A percentile compares a stretch with the other conserved stretches of the same genome.
Evolutionary conservation across 2,329 filamentous ascomycete species (phyloP).

Genomic region (Knufia fluminis): DNA sequence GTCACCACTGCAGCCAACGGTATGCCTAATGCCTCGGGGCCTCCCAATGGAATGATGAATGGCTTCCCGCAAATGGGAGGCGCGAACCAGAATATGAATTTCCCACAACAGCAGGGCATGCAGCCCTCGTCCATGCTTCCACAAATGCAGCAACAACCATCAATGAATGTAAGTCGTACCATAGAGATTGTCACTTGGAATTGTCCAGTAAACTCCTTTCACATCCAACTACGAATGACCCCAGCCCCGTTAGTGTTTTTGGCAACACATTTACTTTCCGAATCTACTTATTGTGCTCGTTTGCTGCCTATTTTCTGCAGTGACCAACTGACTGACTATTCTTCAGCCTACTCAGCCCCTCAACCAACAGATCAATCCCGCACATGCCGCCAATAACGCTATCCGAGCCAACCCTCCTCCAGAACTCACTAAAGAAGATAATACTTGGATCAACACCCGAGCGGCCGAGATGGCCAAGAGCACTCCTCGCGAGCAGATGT

Average conservation of each 20-base stretch:
- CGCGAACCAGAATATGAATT: slow-evolving; percentile 32
- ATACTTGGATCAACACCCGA: slow-evolving; percentile 34
- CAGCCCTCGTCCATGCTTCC: slow-evolving; percentile 41
- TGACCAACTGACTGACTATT: neutral
- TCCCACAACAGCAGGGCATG: slow-evolving; percentile 39
- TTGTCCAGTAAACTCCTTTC: too few relatives aligned
- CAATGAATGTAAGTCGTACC: slow-evolving; percentile 6
- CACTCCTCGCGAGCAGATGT: slow-evolving; percentile 36
- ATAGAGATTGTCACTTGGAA: neutral
- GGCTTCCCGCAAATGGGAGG: slow-evolving; percentile 26
- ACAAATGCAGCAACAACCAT: slow-evolving; percentile 25
- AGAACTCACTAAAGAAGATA: slow-evolving; percentile 33
- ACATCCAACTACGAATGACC: too few relatives aligned
- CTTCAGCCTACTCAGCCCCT: slow-evolving; percentile 9
- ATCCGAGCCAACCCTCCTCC: neutral
- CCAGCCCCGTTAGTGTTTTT: neutral
- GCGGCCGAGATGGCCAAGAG: slow-evolving; percentile 40
- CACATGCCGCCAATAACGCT: slow-evolving; percentile 17
- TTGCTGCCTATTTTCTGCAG: neutral
- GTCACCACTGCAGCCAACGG: slow-evolving; percentile 25
- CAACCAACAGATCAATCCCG: slow-evolving; percentile 22
- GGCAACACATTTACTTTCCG: neutral
- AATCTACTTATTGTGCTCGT: neutral
- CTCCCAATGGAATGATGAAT: neutral
- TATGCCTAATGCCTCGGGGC: slow-evolving; percentile 28